Conservation (phyloP, 371 early-diverging fungal genomes). For the Mortierella sp. region DNA sequence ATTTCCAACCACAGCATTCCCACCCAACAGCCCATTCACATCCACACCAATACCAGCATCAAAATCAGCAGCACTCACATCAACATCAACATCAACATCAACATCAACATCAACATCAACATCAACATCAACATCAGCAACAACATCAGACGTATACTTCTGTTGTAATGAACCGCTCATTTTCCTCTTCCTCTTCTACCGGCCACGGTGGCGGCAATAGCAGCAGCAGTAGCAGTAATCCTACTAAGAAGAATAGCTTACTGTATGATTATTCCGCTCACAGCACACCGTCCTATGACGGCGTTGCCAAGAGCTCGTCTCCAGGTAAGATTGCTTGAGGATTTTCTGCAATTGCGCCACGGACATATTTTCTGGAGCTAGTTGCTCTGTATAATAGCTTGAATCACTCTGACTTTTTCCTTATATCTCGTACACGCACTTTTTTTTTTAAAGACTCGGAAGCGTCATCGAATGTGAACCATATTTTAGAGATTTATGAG, state of each 20-base stretch:
- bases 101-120: conserved; percentile 14
- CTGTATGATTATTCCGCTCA: conserved; percentile 42
- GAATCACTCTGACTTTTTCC: not conserved
- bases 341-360: not conserved
- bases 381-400: not conserved
- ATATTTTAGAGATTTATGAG: conserved; percentile 48
- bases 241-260: conserved; percentile 42
- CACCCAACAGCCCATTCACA: not conserved
- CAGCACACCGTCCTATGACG: conserved; percentile 20
- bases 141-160: conserved; percentile 19
- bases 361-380: not conserved
- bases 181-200: conserved; percentile 41
- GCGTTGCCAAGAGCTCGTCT: conserved; percentile 12
- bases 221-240: conserved; percentile 9
- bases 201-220: conserved; percentile 31
- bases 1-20: not conserved
- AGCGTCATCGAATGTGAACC: conserved; percentile 28
- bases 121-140: conserved; percentile 12
- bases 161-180: conserved; percentile 45
- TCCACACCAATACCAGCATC: not conserved
- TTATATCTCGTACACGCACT: not conserved
- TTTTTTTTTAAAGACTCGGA: conserved; percentile 24
- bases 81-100: conserved; percentile 12
- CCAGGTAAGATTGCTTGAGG: conserved; percentile 21
- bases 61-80: not conserved